Evolutionary conservation across 495 filamentous ascomycete species (phyloP).

Genomic region (Platismatia glauca): DNA sequence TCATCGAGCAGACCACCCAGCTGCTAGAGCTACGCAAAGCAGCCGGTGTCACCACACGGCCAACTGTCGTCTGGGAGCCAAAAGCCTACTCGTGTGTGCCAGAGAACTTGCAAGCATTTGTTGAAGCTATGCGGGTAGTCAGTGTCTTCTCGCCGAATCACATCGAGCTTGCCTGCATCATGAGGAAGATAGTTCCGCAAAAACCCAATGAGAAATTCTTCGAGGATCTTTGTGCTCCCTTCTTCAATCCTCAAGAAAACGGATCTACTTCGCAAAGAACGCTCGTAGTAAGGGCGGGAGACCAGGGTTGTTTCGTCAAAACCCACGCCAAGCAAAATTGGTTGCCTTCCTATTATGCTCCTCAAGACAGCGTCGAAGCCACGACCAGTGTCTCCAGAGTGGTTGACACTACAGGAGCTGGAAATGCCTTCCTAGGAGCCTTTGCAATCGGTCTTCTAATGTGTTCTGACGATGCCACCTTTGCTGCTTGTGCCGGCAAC

Average conservation of each 20-base stretch:
- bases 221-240: not conserved
- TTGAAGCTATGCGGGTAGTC: constrained; percentile 24
- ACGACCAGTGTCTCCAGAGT: not conserved
- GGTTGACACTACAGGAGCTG: not conserved
- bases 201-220: not conserved
- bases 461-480: constrained; percentile 11
- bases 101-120: constrained; percentile 22
- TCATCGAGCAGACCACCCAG: constrained; percentile 9
- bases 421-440: not conserved
- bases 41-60: constrained; percentile 14
- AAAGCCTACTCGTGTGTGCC: constrained; percentile 26
- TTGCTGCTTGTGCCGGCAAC: constrained; percentile 28
- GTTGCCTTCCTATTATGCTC: constrained; percentile 16
- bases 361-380: not conserved
- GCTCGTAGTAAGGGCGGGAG: constrained; percentile 29
- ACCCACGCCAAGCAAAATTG: constrained; percentile 1
- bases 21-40: constrained; percentile 5
- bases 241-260: not conserved
- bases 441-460: constrained; percentile 20
- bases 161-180: constrained; percentile 26
- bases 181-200: not conserved
- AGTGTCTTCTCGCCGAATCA: constrained; percentile 36
- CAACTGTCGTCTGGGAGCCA: constrained; percentile 35
- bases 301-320: constrained; percentile 28
- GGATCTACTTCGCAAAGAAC: not conserved